These are phyloP conservation scores for Talaromyces albobiverticillius DNA, from an alignment of 2,329 filamentous ascomycete species.

Conservation along the genomic window DNA sequence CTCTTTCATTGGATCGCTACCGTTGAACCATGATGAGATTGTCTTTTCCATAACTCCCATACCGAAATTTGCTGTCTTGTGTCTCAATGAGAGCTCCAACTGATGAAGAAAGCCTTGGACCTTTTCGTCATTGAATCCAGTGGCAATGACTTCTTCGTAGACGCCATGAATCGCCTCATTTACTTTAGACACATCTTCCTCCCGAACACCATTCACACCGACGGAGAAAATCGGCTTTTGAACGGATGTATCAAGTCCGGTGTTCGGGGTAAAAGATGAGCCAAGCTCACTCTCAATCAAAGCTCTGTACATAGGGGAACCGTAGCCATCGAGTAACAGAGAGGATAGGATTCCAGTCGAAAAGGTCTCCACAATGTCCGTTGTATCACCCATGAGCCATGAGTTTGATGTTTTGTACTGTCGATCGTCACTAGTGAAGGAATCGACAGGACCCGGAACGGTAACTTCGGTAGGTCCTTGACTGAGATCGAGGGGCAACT, in stretches of 20 bases:
- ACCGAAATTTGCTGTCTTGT: conserved; percentile 95
- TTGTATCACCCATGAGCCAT: conserved; percentile 83
- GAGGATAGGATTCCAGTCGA: conserved; percentile 78
- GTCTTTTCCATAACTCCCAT: conserved; percentile 85
- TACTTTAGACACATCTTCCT: conserved; percentile 73
- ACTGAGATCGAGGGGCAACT: conserved; percentile 69
- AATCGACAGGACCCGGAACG: conserved; percentile 78
- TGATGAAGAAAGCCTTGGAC: conserved; percentile 94
- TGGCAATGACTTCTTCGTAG: conserved; percentile 64
- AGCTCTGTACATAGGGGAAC: conserved; percentile 85
- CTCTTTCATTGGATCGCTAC: conserved; percentile 85
- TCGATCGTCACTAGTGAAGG: conserved; percentile 77
- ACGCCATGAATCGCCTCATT: conserved; percentile 72
- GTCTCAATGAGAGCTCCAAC: conserved; percentile 85
- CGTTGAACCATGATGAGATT: conserved; percentile 93
- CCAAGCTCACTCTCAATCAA: conserved; percentile 88
- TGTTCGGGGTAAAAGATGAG: conserved; percentile 91
- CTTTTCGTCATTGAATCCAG: conserved; percentile 84
- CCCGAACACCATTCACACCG: conserved; percentile 83
- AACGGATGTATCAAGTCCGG: conserved; percentile 79
- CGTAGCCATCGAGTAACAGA: conserved; percentile 88
- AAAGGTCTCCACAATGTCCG: conserved; percentile 83
- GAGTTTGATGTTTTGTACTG: conserved; percentile 93
- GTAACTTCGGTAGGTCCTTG: conserved; percentile 66
- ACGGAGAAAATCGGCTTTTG: conserved; percentile 82